Base-by-base conservation (phyloP, 768 basidiomycete species). In the Phylloporus rhodoxanthus region DNA sequence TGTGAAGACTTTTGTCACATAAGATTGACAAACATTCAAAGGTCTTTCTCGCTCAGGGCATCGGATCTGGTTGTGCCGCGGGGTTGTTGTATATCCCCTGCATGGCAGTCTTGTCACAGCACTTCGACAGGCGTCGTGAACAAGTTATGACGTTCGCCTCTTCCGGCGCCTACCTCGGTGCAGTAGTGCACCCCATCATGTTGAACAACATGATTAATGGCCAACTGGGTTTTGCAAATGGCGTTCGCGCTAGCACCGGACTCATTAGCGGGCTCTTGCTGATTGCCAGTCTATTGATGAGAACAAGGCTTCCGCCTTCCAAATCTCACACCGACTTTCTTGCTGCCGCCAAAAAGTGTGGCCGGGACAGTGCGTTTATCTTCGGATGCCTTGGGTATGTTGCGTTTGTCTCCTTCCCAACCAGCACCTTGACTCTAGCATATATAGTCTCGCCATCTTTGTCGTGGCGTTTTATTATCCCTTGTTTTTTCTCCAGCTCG, bases 131-230 rank as follows among this genome's bases (percentile, higher is more conserved):
- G 21, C 70, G 70, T 23, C 70, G 75, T 11, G 72, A 75, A 5
- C 60, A 81, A 32, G 80, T 77, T 0, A 78, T 81, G 52, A 77
- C 81, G 14, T 66, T 84, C 37, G 77, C 72, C 30, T 77, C 78
- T 13, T 76, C 78, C 15, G 76, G 75, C 20, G 74, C 80, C n/a
- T 79, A 76, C 15, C 59, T 81, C 13, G 84, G 84, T 3, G 81
- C 79, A 10, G 71, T 78, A 20, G 57, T 85, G 8, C 80, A 82
- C 50, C 79, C 81, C 2, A 81, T 84, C 56, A 74, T 84, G 70
- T 68, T 87, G 19, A 85, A 86, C 58, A 69, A 74, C 33, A 66
- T 57, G 3, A 53, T 45, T 51, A 75, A 72, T 48, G 72, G 74
- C 4, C 56, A 54, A 3, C 67, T 75, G 14, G 80, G 83, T 3